Evolutionary conservation across 2,329 filamentous ascomycete species (phyloP), one percentile per base, ranked within the genome.

Genomic region (Fusarium incarnatum): DNA sequence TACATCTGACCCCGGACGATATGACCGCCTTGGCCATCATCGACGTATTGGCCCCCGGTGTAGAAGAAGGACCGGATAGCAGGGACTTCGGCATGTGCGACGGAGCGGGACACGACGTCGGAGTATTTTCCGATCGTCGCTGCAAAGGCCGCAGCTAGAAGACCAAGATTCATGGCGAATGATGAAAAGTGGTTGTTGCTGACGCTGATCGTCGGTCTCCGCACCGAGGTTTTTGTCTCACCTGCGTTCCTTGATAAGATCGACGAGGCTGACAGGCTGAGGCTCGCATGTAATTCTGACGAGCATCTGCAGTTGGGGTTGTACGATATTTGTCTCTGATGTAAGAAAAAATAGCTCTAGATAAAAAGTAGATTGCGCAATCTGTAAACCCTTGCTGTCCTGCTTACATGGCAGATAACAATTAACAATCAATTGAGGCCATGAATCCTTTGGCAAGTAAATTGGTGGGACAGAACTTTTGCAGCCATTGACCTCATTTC

Each of bases 1-100:
- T 74, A 74, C 72, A 74, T 74, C 30, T 74, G 72, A 27, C 71
- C 72, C 8, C 56, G 64, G 44, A 74, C 71, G 20, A 74, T 45
- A 53, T 72, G 72, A 2, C 70, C 68, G 1, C 65, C 70, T 1
- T 68, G 34, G 8, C 60, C 72, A 41, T 74, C 68, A 27, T 72
- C 52, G 12, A 70, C 72, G n/a, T 74, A 74, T 6, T 27, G 48
- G 0, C 72, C 72, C 2, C 72, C 70, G 2, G 58, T 45, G 37
- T 73, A 73, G 30, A 74, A 74, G 25, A 54, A 74, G 4, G 70
- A 62, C 7, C 72, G 70, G 20, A 65, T 44, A 49, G 71, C 56
- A 6, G 72, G 56, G 9, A 59, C 22, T 53, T 74, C 72, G 15
- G 48, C n/a, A 20, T 16, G 3, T 25, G 54, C 50, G n/a, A 25